phyloP scores from a whole-genome alignment of 208 protist genomes.

The Leishmania aethiopica region DNA sequence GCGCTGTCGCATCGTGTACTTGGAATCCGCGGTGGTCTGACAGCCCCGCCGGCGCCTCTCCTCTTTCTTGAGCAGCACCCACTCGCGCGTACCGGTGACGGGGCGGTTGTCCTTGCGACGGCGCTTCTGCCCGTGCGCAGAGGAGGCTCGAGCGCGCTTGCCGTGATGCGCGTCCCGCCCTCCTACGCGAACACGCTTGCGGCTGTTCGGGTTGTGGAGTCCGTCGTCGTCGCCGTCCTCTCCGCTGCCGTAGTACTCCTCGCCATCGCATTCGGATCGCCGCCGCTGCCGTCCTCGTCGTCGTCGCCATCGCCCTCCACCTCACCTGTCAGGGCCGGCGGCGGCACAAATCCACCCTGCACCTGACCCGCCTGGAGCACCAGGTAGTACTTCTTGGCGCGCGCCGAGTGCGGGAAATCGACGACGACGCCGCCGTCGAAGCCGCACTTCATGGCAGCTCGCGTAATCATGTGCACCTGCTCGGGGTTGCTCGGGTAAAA shows the following conservation, averaged over 20 bases:
- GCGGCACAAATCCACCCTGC: constrained; percentile 65
- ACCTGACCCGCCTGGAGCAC: constrained; percentile 91
- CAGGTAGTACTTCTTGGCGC: constrained; percentile 98
- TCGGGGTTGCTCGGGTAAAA: constrained; percentile 97
- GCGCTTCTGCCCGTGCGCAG: constrained; percentile 38
- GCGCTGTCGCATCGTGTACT: constrained; percentile 97
- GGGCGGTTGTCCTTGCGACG: constrained; percentile 73
- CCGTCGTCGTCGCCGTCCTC: constrained; percentile 39
- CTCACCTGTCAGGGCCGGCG: constrained; percentile 43
- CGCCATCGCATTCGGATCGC: constrained; percentile 17
- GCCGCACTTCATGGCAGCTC: constrained; percentile 96
- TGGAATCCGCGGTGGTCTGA: constrained; percentile 89
- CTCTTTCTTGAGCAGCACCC: constrained; percentile 97
- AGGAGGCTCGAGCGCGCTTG: constrained; percentile 46
- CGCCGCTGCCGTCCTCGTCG: constrained; percentile 42
- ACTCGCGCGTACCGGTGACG: constrained; percentile 88
- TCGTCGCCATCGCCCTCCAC: constrained; percentile 43
- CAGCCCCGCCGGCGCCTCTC: constrained; percentile 93
- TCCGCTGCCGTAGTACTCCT: constrained; percentile 34
- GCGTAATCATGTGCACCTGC: constrained; percentile 97
- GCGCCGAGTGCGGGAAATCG: constrained; percentile 97
- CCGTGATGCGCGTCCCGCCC: constrained; percentile 38
- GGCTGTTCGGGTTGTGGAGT: constrained; percentile 24
- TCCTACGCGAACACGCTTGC: constrained; percentile 44
- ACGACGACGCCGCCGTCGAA: constrained; percentile 98